These are phyloP conservation scores for Herpotrichia juniperi DNA, from an alignment of 2,329 filamentous ascomycete species.

Conservation along the genomic window DNA sequence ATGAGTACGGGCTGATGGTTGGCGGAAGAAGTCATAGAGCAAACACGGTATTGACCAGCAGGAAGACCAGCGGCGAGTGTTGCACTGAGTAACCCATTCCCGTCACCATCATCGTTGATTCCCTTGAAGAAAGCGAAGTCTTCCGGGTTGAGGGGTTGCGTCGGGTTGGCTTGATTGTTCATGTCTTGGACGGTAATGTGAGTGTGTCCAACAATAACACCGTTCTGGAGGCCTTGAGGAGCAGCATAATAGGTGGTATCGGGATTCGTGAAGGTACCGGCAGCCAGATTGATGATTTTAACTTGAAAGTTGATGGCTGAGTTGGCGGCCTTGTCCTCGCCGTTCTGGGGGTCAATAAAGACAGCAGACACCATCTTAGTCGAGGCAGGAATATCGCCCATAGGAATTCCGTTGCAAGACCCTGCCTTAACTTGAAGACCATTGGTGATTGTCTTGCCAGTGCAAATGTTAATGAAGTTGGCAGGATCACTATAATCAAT, in stretches of 20 bases:
- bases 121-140: slow-evolving; percentile 65
- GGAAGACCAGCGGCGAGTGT: slow-evolving; percentile 55
- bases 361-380: slow-evolving; percentile 62
- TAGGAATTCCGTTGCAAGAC: slow-evolving; percentile 64
- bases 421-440: slow-evolving; percentile 57
- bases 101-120: slow-evolving; percentile 59
- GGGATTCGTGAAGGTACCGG: slow-evolving; percentile 62
- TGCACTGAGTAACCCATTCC: slow-evolving; percentile 53
- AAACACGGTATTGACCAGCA: slow-evolving; percentile 57
- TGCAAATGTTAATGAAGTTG: slow-evolving; percentile 68
- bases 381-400: slow-evolving; percentile 61
- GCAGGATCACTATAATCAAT: slow-evolving; percentile 48
- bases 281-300: slow-evolving; percentile 56
- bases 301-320: slow-evolving; percentile 56
- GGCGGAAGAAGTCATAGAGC: slow-evolving; percentile 57
- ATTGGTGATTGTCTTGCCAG: slow-evolving; percentile 61
- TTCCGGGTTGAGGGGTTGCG: slow-evolving; percentile 46
- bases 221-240: slow-evolving; percentile 55
- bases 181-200: slow-evolving; percentile 62
- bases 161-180: slow-evolving; percentile 42
- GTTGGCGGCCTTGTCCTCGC: slow-evolving; percentile 48
- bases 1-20: slow-evolving; percentile 65
- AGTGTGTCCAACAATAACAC: slow-evolving; percentile 53
- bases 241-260: slow-evolving; percentile 61
- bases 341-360: slow-evolving; percentile 54